A percentile compares a stretch with the other conserved stretches of the same genome.
Evolutionary conservation across 2,329 filamentous ascomycete genomes (phyloP).

Genomic region (Cladosporium sp.): DNA sequence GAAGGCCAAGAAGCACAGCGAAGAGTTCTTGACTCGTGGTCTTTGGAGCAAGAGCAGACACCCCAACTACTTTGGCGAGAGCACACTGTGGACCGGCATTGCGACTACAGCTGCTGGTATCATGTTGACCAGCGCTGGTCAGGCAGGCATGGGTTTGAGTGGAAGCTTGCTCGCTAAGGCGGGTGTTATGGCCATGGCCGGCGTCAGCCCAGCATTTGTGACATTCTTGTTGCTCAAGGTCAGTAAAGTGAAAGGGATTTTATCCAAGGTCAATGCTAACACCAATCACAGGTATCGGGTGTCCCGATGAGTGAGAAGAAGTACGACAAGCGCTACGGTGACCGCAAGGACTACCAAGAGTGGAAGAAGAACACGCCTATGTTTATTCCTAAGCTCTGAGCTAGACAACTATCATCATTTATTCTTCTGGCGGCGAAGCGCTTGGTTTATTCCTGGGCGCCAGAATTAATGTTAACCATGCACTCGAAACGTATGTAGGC

Average conservation of each 20-base stretch:
- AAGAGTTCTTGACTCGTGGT: constrained; percentile 61
- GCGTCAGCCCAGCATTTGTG: constrained; percentile 61
- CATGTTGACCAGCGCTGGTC: constrained; percentile 51
- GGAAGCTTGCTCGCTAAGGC: constrained; percentile 40
- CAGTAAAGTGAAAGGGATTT: constrained; percentile 26
- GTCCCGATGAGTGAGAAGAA: constrained; percentile 65
- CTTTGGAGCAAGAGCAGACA: constrained; percentile 60
- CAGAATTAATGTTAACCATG: no score
- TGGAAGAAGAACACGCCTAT: constrained; percentile 65
- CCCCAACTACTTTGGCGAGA: constrained; percentile 71
- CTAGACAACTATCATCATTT: no score
- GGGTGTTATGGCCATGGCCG: constrained; percentile 49
- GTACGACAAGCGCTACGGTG: constrained; percentile 62
- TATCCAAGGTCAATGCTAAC: constrained; percentile 9
- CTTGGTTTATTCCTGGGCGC: neutral
- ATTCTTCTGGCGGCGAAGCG: neutral
- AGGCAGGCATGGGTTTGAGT: constrained; percentile 54
- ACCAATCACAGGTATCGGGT: constrained; percentile 40
- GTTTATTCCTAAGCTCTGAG: constrained; percentile 59
- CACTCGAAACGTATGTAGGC: neutral
- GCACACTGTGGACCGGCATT: constrained; percentile 64
- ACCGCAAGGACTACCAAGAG: constrained; percentile 61
- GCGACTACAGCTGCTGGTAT: constrained; percentile 56
- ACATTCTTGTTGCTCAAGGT: constrained; percentile 61
- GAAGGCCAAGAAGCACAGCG: constrained; percentile 61